Base-by-base conservation (phyloP, 108 stramenopile species). In the Cyclotella atomus region DNA sequence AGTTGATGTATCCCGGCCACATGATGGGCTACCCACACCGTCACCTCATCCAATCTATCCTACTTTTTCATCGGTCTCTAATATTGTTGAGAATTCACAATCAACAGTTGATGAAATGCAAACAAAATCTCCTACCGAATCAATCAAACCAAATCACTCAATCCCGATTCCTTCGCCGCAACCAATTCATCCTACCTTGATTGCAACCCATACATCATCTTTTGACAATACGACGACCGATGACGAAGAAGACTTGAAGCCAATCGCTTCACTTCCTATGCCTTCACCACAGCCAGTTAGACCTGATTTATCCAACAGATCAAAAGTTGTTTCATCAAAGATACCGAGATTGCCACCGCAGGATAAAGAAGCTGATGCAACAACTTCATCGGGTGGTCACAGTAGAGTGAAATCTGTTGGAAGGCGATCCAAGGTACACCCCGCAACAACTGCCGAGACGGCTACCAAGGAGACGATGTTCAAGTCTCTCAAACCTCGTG, bases 341-440 rank as follows among this genome's bases (percentile, higher is more conserved):
- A 61, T 30, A 43, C 21, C 20, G 12, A 12, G 29, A 0, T 8
- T 30, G 16, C 60, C 36, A 38, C 60, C 60, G 20, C 60, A 61
- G 20, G 60, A 61, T 21, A 41, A 20, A 23, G 19, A 7, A 12
- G 21, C 1, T 1, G 2, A 2, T 15, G 36, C 38, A 19, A 12
- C 5, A 61, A 0, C 38, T n/a, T 5, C 8, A n/a, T 10, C 1
- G 4, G 2, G 23, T 23, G 23, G 23, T 53, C 52, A 10, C 23
- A 2, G 21, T 5, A 53, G 5, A 59, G 17, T 30, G 19, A 6
- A 28, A 34, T 21, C 60, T 16, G 21, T 61, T 20, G 36, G 28
- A 21, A 43, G 38, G 10, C 35, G 23, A 24, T 61, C 60, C 0
- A 61, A 61, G 28, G 60, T 61, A 0, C 60, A 61, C 36, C 60